A percentile compares a stretch with the other conserved stretches of the same genome.
Evolutionary conservation across 768 basidiomycete species (phyloP).

Genomic region (Austroboletus festivus): DNA sequence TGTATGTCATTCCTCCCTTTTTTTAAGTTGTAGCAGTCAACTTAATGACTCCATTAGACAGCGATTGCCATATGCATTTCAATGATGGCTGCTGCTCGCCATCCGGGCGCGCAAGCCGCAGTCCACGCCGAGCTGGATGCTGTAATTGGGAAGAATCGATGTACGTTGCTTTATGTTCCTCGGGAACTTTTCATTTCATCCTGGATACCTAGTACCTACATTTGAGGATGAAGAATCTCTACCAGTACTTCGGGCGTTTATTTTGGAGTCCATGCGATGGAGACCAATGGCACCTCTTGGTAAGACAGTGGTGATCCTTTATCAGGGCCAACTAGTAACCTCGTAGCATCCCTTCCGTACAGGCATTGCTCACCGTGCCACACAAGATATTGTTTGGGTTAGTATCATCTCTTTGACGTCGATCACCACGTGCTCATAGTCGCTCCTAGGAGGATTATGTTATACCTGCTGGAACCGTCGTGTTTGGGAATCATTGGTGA

Average conservation of each 20-base stretch:
- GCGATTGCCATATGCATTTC: too few species aligned
- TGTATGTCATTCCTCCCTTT: too few species aligned
- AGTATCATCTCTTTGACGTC: neutral
- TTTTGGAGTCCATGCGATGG: constrained; percentile 39
- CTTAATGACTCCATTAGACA: too few species aligned
- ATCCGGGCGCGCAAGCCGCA: constrained; percentile 45
- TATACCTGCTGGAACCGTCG: constrained; percentile 18
- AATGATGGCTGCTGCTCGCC: constrained; percentile 40
- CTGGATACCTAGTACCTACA: neutral
- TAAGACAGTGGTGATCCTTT: constrained; percentile 7
- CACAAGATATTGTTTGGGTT: constrained; percentile 29
- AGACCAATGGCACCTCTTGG: constrained; percentile 34
- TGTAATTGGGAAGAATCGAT: constrained; percentile 38
- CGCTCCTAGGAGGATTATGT: constrained; percentile 10
- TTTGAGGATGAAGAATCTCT: constrained; percentile 12
- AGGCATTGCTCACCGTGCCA: constrained; percentile 24
- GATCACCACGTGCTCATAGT: neutral
- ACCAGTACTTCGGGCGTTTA: constrained; percentile 36
- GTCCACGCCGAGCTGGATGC: constrained; percentile 52
- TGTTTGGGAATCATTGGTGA: constrained; percentile 19
- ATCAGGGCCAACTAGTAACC: neutral
- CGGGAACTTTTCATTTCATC: too few species aligned
- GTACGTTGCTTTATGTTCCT: constrained; percentile 13
- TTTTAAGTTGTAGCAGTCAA: too few species aligned
- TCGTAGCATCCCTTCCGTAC: neutral